Evolutionary conservation across 495 filamentous ascomycete species (phyloP), one percentile per base, ranked within the genome.

Genomic region (Bryoglossum gracile): DNA sequence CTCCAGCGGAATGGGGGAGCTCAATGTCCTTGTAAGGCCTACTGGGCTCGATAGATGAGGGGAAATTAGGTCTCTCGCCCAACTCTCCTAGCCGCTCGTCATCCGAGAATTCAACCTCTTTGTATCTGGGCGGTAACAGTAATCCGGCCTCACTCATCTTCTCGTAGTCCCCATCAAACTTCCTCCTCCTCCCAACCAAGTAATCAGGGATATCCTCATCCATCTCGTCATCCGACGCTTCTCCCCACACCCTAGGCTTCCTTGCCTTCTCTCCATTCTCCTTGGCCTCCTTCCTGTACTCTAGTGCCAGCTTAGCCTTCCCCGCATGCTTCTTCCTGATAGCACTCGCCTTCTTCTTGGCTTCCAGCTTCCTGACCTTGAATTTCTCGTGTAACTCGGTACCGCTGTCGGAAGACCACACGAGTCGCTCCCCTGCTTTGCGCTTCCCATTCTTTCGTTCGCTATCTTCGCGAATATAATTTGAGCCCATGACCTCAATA

Each of bases 101-200:
- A 51, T 95, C 89, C 1, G 88, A 94, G 55, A 95, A 95, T 8
- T 89, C 78, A 33, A 98, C 67, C 38, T 86, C 82, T 18, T 85
- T 79, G 58, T 86, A 96, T 43, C 73, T 73, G 0, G 92, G 92
- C 0, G 92, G 88, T 2, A 96, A 58, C 50, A 76, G 82, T 38
- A 97, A 63, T 1, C 85, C 89, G 1, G 75, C 76, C 34, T 82
- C 76, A 35, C 77, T 75, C 26, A 90, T 64, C 4, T 67, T 69
- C 33, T 83, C 74, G 18, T 65, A 65, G 10, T 72, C 68, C 28
- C 70, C 60, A 42, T 86, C 77, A 39, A 88, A 82, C 9, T 72
- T 68, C 13, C 64, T 72, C 8, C 80, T 72, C 21, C 83, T 73
- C 38, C 72, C 66, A 48, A 48, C 43, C 23, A 78, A 49, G 48